Evolutionary conservation across 2,329 filamentous ascomycete genomes (phyloP).

Genomic region (Alternaria conjuncta): DNA sequence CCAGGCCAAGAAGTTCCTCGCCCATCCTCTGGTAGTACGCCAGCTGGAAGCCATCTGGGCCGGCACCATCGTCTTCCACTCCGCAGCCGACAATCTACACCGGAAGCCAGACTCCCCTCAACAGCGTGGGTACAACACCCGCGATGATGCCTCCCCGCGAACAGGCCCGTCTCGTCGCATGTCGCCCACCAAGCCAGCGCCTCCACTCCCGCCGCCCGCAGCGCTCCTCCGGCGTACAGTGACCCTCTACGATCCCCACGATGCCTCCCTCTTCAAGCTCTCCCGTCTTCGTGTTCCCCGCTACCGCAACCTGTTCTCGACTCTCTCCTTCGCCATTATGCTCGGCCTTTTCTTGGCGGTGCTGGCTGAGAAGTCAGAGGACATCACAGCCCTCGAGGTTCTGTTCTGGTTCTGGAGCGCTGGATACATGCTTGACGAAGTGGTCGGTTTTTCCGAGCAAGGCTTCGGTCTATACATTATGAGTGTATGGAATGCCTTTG

Average conservation of each 20-base stretch:
- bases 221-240: constrained; percentile 72
- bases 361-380: constrained; percentile 73
- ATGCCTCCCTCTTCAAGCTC: constrained; percentile 89
- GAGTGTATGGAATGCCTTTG: constrained; percentile 97
- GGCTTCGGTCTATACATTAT: constrained; percentile 96
- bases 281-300: constrained; percentile 89
- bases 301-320: constrained; percentile 90
- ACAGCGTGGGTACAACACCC: constrained; percentile 26
- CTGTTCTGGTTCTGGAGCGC: constrained; percentile 98
- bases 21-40: constrained; percentile 89
- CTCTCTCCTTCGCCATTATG: constrained; percentile 82
- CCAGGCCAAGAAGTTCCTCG: constrained; percentile 89
- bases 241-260: constrained; percentile 85
- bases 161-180: constrained; percentile 39
- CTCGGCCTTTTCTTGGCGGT: constrained; percentile 87
- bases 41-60: constrained; percentile 98
- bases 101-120: constrained; percentile 58
- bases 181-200: constrained; percentile 30
- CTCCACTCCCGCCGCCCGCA: constrained; percentile 29
- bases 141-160: constrained; percentile 36
- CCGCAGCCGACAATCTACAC: constrained; percentile 83
- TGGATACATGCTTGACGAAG: constrained; percentile 94
- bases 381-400: constrained; percentile 84
- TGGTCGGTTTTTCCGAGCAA: constrained; percentile 95
- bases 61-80: constrained; percentile 93